Evolutionary conservation across 139 green algal genomes (phyloP), one percentile per base, ranked within the genome.

Genomic region (Desmodesmus armatus): DNA sequence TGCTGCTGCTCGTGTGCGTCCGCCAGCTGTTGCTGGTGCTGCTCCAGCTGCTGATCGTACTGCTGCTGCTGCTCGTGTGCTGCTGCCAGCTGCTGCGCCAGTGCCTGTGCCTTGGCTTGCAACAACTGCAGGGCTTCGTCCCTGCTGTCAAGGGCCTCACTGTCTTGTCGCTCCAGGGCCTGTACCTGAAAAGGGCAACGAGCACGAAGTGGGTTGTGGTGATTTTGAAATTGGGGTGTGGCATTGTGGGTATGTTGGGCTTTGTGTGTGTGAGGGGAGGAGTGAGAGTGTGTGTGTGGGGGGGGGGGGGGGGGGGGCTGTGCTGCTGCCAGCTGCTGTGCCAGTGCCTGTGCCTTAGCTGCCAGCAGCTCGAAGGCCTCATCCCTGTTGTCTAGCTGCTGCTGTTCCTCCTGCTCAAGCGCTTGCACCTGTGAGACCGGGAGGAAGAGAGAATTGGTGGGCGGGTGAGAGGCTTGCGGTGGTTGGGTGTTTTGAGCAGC

Each of bases 301-400:
- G n/a, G n/a, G n/a, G n/a, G n/a, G n/a, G n/a, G n/a, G n/a, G n/a
- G n/a, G n/a, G n/a, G n/a, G n/a, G n/a, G n/a, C n/a, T n/a, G n/a
- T n/a, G 72, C 35, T 17, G 31, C 47, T 43, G 17, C 33, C 5
- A 66, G 47, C 33, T 80, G 44, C n/a, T 80, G 72, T 43, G 72
- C 47, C 33, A 80, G 29, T 37, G 43, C 37, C 5, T 80, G 72
- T 6, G 72, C 47, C 31, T 80, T 80, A 15, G 72, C 47, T 62
- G 65, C 44, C 35, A 80, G 47, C n/a, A 80, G 44, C 23, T 78
- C 70, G 4, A 78, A 27, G 5, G 70, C 19, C 6, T 49, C 70
- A 55, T 78, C 70, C 25, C 70, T 35, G 41, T 41, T 78, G 70
- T 78, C 70, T n/a, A 78, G 70, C 41, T 78, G 41, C 43, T 78